phyloP scores from a whole-genome alignment of 202 grass and related monocot species.

The Schoenoplectus tabernaemontani region DNA sequence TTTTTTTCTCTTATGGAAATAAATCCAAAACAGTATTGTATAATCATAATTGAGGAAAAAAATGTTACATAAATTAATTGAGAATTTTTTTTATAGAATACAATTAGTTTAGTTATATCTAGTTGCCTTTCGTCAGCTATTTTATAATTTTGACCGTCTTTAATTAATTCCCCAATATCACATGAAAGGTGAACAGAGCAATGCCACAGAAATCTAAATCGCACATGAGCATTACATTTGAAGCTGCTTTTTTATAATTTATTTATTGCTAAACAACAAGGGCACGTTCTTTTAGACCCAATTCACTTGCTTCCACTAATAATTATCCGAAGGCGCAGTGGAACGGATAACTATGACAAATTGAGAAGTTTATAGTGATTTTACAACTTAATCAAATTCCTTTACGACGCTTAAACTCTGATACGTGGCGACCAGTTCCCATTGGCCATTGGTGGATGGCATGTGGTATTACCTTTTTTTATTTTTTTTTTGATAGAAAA shows the following conservation, averaged over 20 bases:
- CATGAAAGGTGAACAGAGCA: not conserved
- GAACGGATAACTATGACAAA: conserved; percentile 18
- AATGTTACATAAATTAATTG: no score
- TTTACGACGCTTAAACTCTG: not conserved
- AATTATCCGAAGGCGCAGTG: conserved; percentile 8
- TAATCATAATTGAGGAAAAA: no score
- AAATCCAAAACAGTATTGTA: no score
- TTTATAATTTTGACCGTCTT: no score
- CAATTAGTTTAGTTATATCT: no score
- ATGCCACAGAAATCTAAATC: not conserved
- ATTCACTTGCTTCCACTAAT: conserved; percentile 27
- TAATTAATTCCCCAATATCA: no score
- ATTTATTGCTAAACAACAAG: conserved; percentile 16
- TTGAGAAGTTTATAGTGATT: not conserved
- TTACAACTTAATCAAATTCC: not conserved
- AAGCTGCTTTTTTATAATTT: not conserved
- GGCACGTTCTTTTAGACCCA: conserved; percentile 24
- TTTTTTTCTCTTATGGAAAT: no score
- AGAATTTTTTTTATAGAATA: no score
- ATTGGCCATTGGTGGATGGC: not conserved
- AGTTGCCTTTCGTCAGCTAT: no score
- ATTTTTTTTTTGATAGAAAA: not conserved
- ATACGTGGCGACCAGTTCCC: not conserved
- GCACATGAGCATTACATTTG: not conserved
- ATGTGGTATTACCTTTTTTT: not conserved